Conservation (phyloP, 805 yeast genomes). For the Spathaspora arborariae region DNA sequence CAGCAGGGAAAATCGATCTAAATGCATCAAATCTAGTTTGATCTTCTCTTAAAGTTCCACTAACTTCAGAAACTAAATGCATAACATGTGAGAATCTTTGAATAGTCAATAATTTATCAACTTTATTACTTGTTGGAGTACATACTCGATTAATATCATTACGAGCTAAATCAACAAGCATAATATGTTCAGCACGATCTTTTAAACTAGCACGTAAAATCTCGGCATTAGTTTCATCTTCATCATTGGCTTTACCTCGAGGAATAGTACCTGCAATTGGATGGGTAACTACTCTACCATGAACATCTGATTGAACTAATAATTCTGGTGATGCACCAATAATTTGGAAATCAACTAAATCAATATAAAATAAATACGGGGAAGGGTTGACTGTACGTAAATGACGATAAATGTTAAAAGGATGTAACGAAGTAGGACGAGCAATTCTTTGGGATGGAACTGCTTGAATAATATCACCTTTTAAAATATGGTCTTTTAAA, state of each 20-base stretch:
- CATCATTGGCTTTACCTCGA: slow-evolving; percentile 87
- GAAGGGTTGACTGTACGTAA: slow-evolving; percentile 95
- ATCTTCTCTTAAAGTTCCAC: slow-evolving; percentile 81
- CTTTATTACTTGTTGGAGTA: slow-evolving; percentile 76
- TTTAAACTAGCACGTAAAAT: slow-evolving; percentile 72
- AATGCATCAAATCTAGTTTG: slow-evolving; percentile 95
- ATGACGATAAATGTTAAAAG: slow-evolving; percentile 93
- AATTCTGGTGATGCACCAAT: slow-evolving; percentile 98
- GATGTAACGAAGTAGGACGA: slow-evolving; percentile 91
- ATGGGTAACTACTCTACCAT: slow-evolving; percentile 80
- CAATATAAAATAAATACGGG: slow-evolving; percentile 93
- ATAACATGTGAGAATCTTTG: slow-evolving; percentile 96
- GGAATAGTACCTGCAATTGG: slow-evolving; percentile 97
- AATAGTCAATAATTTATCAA: slow-evolving; percentile 83
- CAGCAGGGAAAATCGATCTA: slow-evolving; percentile 97
- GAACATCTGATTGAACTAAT: slow-evolving; percentile 72
- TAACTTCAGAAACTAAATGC: slow-evolving; percentile 92
- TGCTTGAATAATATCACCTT: slow-evolving; percentile 95
- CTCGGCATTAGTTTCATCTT: slow-evolving; percentile 80
- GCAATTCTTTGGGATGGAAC: slow-evolving; percentile 98
- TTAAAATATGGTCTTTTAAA: slow-evolving; percentile 75
- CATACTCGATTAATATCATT: slow-evolving; percentile 96
- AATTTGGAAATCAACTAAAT: slow-evolving; percentile 85
- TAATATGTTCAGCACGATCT: slow-evolving; percentile 97
- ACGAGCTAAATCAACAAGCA: slow-evolving; percentile 97